phyloP scores from a whole-genome alignment of 768 basidiomycete species.

The Amanita subjunquillea region DNA sequence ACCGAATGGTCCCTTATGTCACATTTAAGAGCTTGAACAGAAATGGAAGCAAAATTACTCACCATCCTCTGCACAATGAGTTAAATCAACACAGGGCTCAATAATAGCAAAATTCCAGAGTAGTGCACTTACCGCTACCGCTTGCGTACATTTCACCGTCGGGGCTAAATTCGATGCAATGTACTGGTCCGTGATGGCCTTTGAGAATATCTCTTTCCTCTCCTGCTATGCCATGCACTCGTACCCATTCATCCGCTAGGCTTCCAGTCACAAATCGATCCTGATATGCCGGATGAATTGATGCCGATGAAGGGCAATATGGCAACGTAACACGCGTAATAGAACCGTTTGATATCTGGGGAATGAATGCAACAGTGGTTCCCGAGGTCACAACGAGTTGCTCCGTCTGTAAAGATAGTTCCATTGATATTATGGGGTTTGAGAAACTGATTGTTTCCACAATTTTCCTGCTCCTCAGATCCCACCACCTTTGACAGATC shows the following conservation, averaged over 20 bases:
- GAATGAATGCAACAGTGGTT: slow-evolving; percentile 87
- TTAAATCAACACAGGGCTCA: slow-evolving; percentile 9
- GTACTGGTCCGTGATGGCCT: slow-evolving; percentile 96
- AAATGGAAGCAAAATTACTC: slow-evolving; percentile 13
- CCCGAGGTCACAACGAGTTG: slow-evolving; percentile 87
- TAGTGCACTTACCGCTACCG: slow-evolving; percentile 70
- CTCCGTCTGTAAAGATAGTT: slow-evolving; percentile 72
- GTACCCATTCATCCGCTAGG: slow-evolving; percentile 89
- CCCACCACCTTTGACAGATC: slow-evolving; percentile 77
- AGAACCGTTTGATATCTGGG: slow-evolving; percentile 52
- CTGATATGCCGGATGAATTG: slow-evolving; percentile 81
- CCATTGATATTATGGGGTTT: slow-evolving; percentile 88
- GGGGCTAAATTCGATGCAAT: slow-evolving; percentile 87
- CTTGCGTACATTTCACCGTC: slow-evolving; percentile 98
- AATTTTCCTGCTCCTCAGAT: slow-evolving; percentile 68
- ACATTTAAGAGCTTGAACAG: slow-evolving; percentile 1
- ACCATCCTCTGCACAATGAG: slow-evolving; percentile 58
- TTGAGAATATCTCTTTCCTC: slow-evolving; percentile 87
- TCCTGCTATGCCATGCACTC: slow-evolving; percentile 85
- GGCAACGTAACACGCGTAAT: slow-evolving; percentile 66
- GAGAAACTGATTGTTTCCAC: slow-evolving; percentile 65
- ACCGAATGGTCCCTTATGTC: slow-evolving; percentile 72
- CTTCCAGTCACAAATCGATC: slow-evolving; percentile 93
- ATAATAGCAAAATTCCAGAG: slow-evolving; percentile 4
- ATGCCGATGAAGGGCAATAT: slow-evolving; percentile 89